phyloP scores from a whole-genome alignment of 768 basidiomycete species.

The Symmetrospora coprosmae region DNA sequence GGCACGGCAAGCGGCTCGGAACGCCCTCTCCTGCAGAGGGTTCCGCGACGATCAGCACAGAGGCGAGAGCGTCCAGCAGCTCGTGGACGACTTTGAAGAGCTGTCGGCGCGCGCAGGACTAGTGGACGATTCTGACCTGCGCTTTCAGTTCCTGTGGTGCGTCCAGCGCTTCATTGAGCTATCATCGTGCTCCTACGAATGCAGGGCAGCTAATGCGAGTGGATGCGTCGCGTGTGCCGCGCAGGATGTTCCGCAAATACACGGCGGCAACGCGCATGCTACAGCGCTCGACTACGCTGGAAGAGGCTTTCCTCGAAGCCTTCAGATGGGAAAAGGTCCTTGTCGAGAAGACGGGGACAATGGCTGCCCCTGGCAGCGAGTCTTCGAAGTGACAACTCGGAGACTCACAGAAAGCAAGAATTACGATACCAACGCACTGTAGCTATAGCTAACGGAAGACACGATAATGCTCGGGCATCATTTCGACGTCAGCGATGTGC shows the following conservation, averaged over 20 bases:
- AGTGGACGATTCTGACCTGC: neutral
- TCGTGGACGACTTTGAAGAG: conserved; percentile 17
- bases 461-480: too few species aligned
- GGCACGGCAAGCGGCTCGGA: conserved; percentile 6
- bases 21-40: neutral
- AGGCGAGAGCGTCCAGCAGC: conserved; percentile 6
- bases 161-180: neutral
- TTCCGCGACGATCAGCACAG: conserved; percentile 20
- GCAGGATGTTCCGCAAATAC: conserved; percentile 3
- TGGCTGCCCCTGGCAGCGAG: too few species aligned
- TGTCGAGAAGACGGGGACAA: neutral
- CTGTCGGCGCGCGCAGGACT: neutral
- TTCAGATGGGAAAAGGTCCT: conserved; percentile 9
- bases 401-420: too few species aligned
- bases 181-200: neutral
- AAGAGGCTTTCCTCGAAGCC: conserved; percentile 7
- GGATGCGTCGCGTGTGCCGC: neutral
- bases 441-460: too few species aligned
- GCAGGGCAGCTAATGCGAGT: neutral
- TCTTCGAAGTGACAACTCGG: too few species aligned
- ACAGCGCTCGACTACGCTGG: neutral
- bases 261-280: neutral
- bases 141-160: neutral
- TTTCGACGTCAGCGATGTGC: too few species aligned
- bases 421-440: too few species aligned